A percentile compares a stretch with the other conserved stretches of the same genome.
Conservation (phyloP, 345 rosid genomes). For the Euphorbia tirucalli region DNA sequence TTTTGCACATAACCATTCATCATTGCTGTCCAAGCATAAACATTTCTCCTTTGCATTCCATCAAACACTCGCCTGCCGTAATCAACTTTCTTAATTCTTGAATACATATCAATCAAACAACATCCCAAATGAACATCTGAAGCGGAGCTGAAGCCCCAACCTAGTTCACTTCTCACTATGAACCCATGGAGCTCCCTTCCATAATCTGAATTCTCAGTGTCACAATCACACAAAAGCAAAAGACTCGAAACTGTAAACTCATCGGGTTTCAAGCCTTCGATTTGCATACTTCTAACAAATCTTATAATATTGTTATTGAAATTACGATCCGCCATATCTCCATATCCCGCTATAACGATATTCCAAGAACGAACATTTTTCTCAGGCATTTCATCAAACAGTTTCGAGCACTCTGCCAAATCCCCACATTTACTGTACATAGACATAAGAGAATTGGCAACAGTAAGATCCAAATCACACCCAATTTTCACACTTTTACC, state of each 20-base stretch:
- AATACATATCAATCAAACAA: constrained; percentile 67
- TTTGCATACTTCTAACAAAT: constrained; percentile 3
- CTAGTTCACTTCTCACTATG: constrained; percentile 40
- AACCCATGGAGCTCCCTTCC: constrained; percentile 68
- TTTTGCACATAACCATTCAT: constrained; percentile 50
- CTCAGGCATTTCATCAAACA: too few relatives aligned
- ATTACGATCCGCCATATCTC: constrained; percentile 3
- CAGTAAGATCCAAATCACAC: constrained; percentile 36
- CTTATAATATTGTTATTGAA: neutral
- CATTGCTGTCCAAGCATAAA: constrained; percentile 67
- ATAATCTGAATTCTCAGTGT: constrained; percentile 21
- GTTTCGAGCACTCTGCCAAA: constrained; percentile 24
- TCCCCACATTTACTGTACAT: constrained; percentile 50
- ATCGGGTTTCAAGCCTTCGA: constrained; percentile 49
- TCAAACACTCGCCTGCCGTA: constrained; percentile 44
- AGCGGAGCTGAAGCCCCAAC: constrained; percentile 19
- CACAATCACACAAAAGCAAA: constrained; percentile 40
- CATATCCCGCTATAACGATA: constrained; percentile 8
- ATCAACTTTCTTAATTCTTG: constrained; percentile 31
- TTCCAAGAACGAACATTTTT: constrained; percentile 16
- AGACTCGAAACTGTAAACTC: constrained; percentile 55
- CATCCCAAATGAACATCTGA: constrained; percentile 49
- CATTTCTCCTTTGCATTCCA: constrained; percentile 40
- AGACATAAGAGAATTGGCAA: constrained; percentile 59
- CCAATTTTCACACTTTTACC: constrained; percentile 41